phyloP scores from a whole-genome alignment of 2,329 filamentous ascomycete genomes.

The Pyrenochaeta sp. region DNA sequence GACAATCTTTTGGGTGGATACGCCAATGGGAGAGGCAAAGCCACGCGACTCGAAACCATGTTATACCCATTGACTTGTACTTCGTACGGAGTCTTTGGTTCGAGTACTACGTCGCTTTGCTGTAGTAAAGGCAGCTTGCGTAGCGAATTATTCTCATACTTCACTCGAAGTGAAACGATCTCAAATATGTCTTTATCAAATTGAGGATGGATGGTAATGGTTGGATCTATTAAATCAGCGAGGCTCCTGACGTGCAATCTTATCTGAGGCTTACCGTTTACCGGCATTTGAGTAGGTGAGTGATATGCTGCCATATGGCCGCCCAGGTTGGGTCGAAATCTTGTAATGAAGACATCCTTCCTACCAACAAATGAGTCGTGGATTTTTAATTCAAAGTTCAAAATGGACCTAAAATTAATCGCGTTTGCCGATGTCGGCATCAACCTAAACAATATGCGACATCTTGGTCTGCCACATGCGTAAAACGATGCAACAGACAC shows the following conservation, averaged over 20 bases:
- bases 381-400: slow-evolving; percentile 8
- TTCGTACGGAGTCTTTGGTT: too few species aligned
- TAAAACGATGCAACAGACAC: slow-evolving; percentile 8
- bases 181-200: too few species aligned
- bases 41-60: neutral
- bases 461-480: neutral
- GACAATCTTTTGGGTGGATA: too few species aligned
- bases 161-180: too few species aligned
- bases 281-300: neutral
- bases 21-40: slow-evolving; percentile 11
- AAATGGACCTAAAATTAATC: neutral
- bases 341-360: slow-evolving; percentile 33
- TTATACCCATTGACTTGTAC: too few species aligned
- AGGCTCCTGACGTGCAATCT: too few species aligned
- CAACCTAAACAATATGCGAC: slow-evolving; percentile 8
- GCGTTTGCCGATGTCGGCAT: slow-evolving; percentile 5
- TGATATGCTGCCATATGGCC: slow-evolving; percentile 2
- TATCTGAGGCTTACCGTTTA: neutral
- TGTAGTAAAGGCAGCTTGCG: too few species aligned
- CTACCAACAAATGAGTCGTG: slow-evolving; percentile 10
- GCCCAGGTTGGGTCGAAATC: slow-evolving; percentile 31
- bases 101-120: too few species aligned
- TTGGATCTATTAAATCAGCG: too few species aligned
- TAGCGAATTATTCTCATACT: too few species aligned
- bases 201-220: too few species aligned